Percentiles rank a stretch among this genome's conserved stretches.
phyloP scores from a whole-genome alignment of 768 basidiomycete species.

The Rhodotorula sphaerocarpa region DNA sequence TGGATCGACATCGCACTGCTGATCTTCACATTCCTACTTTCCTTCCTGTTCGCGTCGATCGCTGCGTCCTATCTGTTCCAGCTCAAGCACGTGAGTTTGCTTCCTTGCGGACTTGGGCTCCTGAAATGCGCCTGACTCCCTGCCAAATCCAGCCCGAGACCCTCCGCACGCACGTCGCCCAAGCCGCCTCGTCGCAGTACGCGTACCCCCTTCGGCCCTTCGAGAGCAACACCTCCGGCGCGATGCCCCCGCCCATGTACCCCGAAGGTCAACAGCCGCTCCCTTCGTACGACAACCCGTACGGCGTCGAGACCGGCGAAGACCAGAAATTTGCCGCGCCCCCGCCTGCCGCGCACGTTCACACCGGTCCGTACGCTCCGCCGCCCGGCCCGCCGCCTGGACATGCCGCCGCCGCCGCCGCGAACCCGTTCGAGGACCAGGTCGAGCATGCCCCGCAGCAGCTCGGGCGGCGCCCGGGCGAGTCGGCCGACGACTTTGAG shows the following conservation, averaged over 20 bases:
- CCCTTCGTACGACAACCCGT: slow-evolving; percentile 25
- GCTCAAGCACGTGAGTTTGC: slow-evolving; percentile 21
- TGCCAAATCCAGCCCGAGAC: neutral
- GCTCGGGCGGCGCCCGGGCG: slow-evolving; percentile 6
- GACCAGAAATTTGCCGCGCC: neutral
- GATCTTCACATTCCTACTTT: slow-evolving; percentile 20
- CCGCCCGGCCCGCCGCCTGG: neutral
- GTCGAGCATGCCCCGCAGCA: slow-evolving; percentile 5
- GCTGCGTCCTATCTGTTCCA: slow-evolving; percentile 28
- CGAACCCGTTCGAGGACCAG: slow-evolving; percentile 22
- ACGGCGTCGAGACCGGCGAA: neutral
- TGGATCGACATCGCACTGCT: slow-evolving; percentile 31
- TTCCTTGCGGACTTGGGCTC: too few species aligned
- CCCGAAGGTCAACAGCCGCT: neutral
- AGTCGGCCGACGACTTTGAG: slow-evolving; percentile 26
- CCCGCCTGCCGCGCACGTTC: neutral
- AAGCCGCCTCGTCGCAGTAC: slow-evolving; percentile 18
- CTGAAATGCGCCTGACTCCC: neutral
- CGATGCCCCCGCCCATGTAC: too few species aligned
- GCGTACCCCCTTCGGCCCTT: slow-evolving; percentile 17
- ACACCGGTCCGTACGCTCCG: neutral
- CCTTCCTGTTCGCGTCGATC: slow-evolving; percentile 30
- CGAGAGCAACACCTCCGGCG: too few species aligned
- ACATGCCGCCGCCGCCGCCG: neutral
- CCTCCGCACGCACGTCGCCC: slow-evolving; percentile 16